A percentile compares a stretch with the other conserved stretches of the same genome.
These are phyloP conservation scores for Stachybotrys chartarum DNA, from an alignment of 2,329 filamentous ascomycete genomes.

Conservation along the genomic window DNA sequence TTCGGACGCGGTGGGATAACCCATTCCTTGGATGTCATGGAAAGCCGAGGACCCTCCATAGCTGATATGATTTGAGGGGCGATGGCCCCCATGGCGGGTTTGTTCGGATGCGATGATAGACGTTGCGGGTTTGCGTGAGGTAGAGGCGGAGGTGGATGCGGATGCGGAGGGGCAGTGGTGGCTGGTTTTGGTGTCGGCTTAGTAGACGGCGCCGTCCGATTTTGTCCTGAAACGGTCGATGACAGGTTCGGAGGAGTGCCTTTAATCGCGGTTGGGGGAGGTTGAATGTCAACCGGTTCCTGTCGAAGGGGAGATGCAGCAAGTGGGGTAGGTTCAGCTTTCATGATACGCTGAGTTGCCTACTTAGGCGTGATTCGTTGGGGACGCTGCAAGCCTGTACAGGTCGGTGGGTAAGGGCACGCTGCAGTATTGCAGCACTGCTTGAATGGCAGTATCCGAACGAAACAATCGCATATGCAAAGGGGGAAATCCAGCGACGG, in stretches of 20 bases:
- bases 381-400: background rate
- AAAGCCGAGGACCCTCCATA: slow-evolving; percentile 38
- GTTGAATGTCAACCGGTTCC: background rate
- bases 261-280: background rate
- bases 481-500: background rate
- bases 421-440: no score
- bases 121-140: slow-evolving; percentile 2
- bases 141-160: slow-evolving; percentile 12
- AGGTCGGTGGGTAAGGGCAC: no score
- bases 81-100: slow-evolving; percentile 41
- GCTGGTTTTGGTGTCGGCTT: slow-evolving; percentile 10
- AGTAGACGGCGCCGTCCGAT: background rate
- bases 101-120: slow-evolving; percentile 27
- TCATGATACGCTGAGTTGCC: slow-evolving; percentile 13
- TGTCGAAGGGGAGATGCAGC: slow-evolving; percentile 11
- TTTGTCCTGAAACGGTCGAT: background rate
- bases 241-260: background rate
- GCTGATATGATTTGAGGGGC: slow-evolving; percentile 29
- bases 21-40: slow-evolving; percentile 78
- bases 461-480: background rate
- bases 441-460: no score
- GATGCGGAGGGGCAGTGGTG: slow-evolving; percentile 14
- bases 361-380: slow-evolving; percentile 1
- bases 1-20: slow-evolving; percentile 77
- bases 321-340: slow-evolving; percentile 10